Conservation (phyloP, 2,329 filamentous ascomycete genomes). For the Exophiala calicioides region DNA sequence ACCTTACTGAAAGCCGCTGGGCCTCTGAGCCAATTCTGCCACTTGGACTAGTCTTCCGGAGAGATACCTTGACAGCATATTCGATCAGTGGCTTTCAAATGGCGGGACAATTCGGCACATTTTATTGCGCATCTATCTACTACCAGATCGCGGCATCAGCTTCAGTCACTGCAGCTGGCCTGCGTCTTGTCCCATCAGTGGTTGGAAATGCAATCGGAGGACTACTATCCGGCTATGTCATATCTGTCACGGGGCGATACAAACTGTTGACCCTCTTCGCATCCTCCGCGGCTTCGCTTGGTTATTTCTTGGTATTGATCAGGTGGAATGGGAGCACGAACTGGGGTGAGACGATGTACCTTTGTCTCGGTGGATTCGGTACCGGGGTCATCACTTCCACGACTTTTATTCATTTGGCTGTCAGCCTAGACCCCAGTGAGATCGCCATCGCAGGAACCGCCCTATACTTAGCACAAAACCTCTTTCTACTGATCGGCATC, state of each 20-base stretch:
- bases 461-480: constrained; percentile 41
- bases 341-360: constrained; percentile 59
- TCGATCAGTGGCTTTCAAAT: constrained; percentile 55
- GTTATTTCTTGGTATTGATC: constrained; percentile 56
- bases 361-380: constrained; percentile 58
- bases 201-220: constrained; percentile 66
- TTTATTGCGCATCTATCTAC: constrained; percentile 58
- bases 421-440: constrained; percentile 47
- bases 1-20: constrained; percentile 36
- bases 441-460: constrained; percentile 54
- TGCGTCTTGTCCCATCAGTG: constrained; percentile 67
- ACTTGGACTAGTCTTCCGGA: constrained; percentile 41
- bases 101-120: constrained; percentile 59
- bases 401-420: constrained; percentile 53
- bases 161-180: constrained; percentile 59
- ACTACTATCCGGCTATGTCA: constrained; percentile 59
- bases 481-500: constrained; percentile 16
- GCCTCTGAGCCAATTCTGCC: constrained; percentile 40
- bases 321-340: constrained; percentile 63
- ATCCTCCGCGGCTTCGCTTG: constrained; percentile 50
- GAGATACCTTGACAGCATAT: constrained; percentile 57
- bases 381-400: constrained; percentile 50
- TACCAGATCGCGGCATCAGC: constrained; percentile 64
- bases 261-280: constrained; percentile 57
- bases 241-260: constrained; percentile 62